Percentiles rank a stretch among this genome's conserved stretches.
Conservation (phyloP, 176 grass and related monocot genomes). For the Phoenix dactylifera region DNA sequence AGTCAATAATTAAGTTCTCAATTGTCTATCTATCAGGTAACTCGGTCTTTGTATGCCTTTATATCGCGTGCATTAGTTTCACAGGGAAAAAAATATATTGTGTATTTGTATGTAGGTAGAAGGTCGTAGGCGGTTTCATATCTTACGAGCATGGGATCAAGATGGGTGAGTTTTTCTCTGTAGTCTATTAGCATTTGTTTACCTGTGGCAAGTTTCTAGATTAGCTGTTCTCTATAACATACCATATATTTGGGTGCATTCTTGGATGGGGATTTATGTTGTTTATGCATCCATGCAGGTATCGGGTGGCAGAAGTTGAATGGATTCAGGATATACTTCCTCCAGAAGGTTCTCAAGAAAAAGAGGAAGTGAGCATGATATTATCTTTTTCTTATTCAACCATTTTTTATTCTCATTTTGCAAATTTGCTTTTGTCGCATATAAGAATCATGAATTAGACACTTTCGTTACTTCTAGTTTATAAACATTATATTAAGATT, state of each 20-base stretch:
- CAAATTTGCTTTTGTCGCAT: no score
- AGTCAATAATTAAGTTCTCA: no score
- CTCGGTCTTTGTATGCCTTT: no score
- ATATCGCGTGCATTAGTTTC: slow-evolving; percentile 2
- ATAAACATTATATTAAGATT: no score
- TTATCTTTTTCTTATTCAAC: no score
- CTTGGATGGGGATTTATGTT: neutral
- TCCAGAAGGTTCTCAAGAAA: slow-evolving; percentile 70
- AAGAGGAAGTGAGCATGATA: slow-evolving; percentile 50
- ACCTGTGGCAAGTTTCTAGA: neutral
- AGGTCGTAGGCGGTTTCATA: slow-evolving; percentile 71
- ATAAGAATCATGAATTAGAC: no score
- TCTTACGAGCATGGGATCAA: slow-evolving; percentile 79
- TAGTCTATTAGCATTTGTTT: no score
- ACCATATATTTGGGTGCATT: neutral
- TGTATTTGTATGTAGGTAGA: slow-evolving; percentile 62
- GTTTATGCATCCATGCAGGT: slow-evolving; percentile 39
- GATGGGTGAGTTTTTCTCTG: slow-evolving; percentile 64
- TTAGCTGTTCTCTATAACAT: neutral
- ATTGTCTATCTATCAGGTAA: no score
- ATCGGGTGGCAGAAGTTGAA: slow-evolving; percentile 98
- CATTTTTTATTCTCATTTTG: no score
- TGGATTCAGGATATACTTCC: slow-evolving; percentile 67
- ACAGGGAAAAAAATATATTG: slow-evolving; percentile 22
- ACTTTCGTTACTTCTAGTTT: no score